Base-by-base conservation (phyloP, 306 rosid genomes). In the Cicer chorassanicum region DNA sequence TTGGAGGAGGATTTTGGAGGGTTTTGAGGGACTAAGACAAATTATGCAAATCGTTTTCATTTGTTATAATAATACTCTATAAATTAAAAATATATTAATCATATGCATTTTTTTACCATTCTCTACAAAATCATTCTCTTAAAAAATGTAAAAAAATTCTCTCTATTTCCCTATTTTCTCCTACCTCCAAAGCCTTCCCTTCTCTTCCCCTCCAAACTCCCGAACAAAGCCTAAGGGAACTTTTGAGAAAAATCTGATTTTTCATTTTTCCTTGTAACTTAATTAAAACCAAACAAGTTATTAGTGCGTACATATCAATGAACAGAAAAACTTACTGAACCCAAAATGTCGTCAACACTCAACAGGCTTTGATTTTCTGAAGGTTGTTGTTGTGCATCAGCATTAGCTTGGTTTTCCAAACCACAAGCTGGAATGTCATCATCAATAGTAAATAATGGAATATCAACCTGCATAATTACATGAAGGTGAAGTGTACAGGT, bases 261-360 rank as follows among this genome's bases (percentile, higher is more conserved):
- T 70, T 39, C 18, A 41, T 54, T 55, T 57, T 68, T 57, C 9
- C 55, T 9, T 13, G 6, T 3, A 16, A 57, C 34, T 55, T 77
- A 36, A 16, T 36, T 42, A 42, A 77, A 68, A 45, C 14, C 45
- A 5, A 68, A 68, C 41, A 68, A 12, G 68, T 18, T 18, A 38
- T 9, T 8, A 39, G 41, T 36, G 51, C 67, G 45, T 53, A 34
- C 12, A 21, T 36, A 36, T 51, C 56, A 46, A 34, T 50, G 74
- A 72, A 64, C 10, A 68, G 61, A 60, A 74, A 34, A 67, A 87
- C 93, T 81, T 81, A 90, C 93, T 38, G 89, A 88, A 75, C 87
- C 83, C 81, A 92, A 82, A 71, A 90, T 86, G 76, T 92, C 87
- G 68, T 92, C 91, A 56, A 89, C 87, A 53, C 89, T 90, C n/a